A percentile compares a stretch with the other conserved stretches of the same genome.
phyloP scores from a whole-genome alignment of 129 eudicot genomes.

The Chrysanthemum makinoi region DNA sequence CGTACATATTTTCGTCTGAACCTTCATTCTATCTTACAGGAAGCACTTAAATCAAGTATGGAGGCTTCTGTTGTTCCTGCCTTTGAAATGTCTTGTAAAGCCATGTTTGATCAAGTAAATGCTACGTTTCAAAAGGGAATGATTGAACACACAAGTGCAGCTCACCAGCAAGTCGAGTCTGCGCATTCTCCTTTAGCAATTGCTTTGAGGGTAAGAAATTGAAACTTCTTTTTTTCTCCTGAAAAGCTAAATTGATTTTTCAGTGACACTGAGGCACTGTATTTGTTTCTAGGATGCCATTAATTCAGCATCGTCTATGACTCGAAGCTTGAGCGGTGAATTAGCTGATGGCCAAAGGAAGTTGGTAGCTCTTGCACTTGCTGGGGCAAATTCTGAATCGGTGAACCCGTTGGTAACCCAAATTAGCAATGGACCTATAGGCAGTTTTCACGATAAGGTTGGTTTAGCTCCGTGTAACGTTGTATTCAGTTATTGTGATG shows the following conservation, averaged over 20 bases:
- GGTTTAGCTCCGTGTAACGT: conserved; percentile 9
- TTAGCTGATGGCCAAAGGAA: conserved; percentile 90
- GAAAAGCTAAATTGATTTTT: background rate
- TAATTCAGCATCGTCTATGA: conserved; percentile 82
- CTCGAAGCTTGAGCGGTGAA: conserved; percentile 76
- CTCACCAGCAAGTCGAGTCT: conserved; percentile 74
- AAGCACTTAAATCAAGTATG: conserved; percentile 64
- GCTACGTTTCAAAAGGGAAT: conserved; percentile 91
- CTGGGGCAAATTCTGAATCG: conserved; percentile 67
- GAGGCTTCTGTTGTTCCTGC: conserved; percentile 86
- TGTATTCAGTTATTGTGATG: background rate
- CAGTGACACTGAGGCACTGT: background rate
- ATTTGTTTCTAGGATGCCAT: conserved; percentile 61
- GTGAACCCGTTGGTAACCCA: conserved; percentile 56
- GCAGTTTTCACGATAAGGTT: conserved; percentile 84
- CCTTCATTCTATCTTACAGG: no score
- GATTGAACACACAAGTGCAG: conserved; percentile 63
- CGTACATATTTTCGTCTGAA: no score
- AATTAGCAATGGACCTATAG: conserved; percentile 77
- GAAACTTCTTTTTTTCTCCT: background rate
- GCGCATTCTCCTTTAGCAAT: conserved; percentile 68
- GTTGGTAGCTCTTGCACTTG: conserved; percentile 72
- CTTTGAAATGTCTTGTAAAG: conserved; percentile 89
- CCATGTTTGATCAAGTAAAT: conserved; percentile 95
- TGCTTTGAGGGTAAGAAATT: conserved; percentile 71